Conservation (phyloP, 768 basidiomycete species). For the Pleurotus tuber-regium region DNA sequence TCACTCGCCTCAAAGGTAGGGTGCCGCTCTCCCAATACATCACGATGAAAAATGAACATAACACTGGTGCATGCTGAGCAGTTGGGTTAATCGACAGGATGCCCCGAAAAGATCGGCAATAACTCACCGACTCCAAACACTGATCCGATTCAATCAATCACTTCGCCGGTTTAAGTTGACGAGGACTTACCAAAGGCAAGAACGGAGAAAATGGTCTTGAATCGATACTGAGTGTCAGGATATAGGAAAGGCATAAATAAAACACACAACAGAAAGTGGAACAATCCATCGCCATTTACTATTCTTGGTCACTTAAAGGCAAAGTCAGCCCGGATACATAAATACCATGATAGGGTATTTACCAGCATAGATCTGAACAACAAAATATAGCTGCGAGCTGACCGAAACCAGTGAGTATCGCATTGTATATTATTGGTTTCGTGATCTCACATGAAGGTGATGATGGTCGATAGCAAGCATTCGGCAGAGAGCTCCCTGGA, state of each 20-base stretch:
- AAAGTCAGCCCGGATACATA: background rate
- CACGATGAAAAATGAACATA: slow-evolving; percentile 11
- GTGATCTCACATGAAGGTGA: slow-evolving; percentile 38
- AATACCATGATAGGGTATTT: slow-evolving; percentile 2
- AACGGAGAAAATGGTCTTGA: slow-evolving; percentile 23
- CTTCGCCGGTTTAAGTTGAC: background rate
- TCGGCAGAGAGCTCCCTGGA: slow-evolving; percentile 37
- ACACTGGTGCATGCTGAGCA: slow-evolving; percentile 12
- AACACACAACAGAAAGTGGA: slow-evolving; percentile 26
- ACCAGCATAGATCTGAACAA: slow-evolving; percentile 37
- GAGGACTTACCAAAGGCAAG: slow-evolving; percentile 27
- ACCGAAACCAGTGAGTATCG: background rate
- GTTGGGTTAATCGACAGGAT: background rate
- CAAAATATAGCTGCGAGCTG: slow-evolving; percentile 46
- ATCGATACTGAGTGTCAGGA: background rate
- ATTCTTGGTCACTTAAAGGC: slow-evolving; percentile 2
- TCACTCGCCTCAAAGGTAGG: slow-evolving; percentile 26
- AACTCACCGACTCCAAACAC: slow-evolving; percentile 15
- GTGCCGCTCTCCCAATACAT: slow-evolving; percentile 5
- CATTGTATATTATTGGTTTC: background rate
- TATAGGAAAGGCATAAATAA: background rate
- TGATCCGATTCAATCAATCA: background rate
- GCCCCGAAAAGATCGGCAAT: background rate
- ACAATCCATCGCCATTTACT: slow-evolving; percentile 23
- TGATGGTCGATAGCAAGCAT: slow-evolving; percentile 39